phyloP scores from a whole-genome alignment of 371 early-diverging fungal species.

The Circinella minor region DNA sequence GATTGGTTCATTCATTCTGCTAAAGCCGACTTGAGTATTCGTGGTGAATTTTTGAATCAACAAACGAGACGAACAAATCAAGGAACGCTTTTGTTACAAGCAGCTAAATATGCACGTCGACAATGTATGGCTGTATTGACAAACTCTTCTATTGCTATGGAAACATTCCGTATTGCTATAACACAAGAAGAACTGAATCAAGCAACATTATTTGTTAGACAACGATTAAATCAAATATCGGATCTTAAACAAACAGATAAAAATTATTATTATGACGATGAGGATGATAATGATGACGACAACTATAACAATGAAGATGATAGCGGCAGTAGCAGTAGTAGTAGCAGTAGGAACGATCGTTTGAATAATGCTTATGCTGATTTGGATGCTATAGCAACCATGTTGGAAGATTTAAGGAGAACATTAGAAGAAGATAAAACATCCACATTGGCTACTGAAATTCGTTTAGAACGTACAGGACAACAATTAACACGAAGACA shows the following conservation, averaged over 20 bases:
- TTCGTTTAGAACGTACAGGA: conserved; percentile 12
- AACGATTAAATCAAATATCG: not conserved
- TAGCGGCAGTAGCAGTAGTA: not conserved
- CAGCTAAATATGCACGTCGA: conserved; percentile 27
- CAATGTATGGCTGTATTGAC: conserved; percentile 17
- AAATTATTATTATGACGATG: too few relatives aligned
- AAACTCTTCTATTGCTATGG: conserved; percentile 13
- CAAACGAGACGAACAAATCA: conserved; percentile 12
- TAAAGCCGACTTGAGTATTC: conserved; percentile 15
- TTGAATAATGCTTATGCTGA: not conserved
- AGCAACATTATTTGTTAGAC: conserved; percentile 8
- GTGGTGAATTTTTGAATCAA: conserved; percentile 23
- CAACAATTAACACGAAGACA: conserved; percentile 1
- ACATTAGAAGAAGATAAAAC: conserved; percentile 5
- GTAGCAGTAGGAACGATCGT: not conserved
- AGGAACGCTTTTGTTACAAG: conserved; percentile 26
- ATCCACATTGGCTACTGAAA: conserved; percentile 7
- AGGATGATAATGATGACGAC: too few relatives aligned
- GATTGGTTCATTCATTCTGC: conserved; percentile 22
- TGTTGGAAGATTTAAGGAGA: conserved; percentile 8
- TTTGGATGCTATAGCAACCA: not conserved
- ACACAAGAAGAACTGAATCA: conserved; percentile 13
- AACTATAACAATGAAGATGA: not conserved
- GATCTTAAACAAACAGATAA: too few relatives aligned
- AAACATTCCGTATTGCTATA: conserved; percentile 2